phyloP scores from a whole-genome alignment of 1,284 basidiomycete genomes.

The Cutaneotrichosporon sp. region DNA sequence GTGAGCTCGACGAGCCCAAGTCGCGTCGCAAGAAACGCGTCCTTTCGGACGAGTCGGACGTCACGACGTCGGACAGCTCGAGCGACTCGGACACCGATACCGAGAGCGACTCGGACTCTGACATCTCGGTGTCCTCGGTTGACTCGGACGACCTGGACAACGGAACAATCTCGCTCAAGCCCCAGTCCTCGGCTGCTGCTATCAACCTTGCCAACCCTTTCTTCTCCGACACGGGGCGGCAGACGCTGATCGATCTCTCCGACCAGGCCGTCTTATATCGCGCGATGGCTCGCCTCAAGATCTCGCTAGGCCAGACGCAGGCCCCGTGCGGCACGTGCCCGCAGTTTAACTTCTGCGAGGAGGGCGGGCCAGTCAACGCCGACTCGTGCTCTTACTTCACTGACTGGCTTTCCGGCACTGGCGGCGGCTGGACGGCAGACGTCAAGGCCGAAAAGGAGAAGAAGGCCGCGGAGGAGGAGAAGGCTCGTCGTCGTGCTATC shows the following conservation, averaged over 20 bases:
- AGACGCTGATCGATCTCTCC: conserved; percentile 39
- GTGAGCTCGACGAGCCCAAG: conserved; percentile 17
- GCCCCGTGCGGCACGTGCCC: conserved; percentile 73
- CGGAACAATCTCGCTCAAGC: conserved; percentile 17
- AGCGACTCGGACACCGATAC: conserved; percentile 52
- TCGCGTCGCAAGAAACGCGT: conserved; percentile 20
- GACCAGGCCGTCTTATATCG: conserved; percentile 63
- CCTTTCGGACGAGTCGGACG: conserved; percentile 18
- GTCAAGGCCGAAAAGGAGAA: conserved; percentile 29
- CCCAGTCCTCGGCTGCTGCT: conserved; percentile 8
- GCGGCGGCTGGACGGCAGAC: conserved; percentile 43
- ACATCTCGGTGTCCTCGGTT: conserved; percentile 34
- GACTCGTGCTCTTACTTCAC: conserved; percentile 70
- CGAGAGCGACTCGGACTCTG: conserved; percentile 27
- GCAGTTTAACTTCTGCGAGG: conserved; percentile 72
- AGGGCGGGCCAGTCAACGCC: conserved; percentile 75
- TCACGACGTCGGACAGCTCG: background rate
- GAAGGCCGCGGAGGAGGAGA: conserved; percentile 27
- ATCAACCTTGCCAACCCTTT: conserved; percentile 24
- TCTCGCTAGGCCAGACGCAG: conserved; percentile 63
- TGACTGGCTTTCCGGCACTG: conserved; percentile 62
- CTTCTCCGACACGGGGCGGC: conserved; percentile 23
- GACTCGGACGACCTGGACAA: conserved; percentile 42
- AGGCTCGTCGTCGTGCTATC: conserved; percentile 15
- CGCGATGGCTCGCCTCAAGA: conserved; percentile 60